A percentile compares a stretch with the other conserved stretches of the same genome.
phyloP scores from a whole-genome alignment of 176 grass and related monocot species.

The Bolboschoenus planiculmis region DNA sequence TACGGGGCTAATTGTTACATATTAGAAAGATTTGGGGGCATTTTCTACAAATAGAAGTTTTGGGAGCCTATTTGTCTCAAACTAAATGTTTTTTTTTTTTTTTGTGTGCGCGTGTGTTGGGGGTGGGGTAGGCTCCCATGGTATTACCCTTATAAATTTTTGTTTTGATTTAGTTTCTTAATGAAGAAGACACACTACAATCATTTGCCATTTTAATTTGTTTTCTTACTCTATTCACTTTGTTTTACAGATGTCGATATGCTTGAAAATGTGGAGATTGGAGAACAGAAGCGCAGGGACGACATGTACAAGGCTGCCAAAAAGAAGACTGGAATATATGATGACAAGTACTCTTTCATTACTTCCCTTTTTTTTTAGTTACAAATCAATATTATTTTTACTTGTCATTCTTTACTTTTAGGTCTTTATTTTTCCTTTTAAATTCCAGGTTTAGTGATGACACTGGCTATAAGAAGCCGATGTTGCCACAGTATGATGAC shows the following conservation, averaged over 20 bases:
- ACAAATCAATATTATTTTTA: neutral
- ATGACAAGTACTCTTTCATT: slow-evolving; percentile 58
- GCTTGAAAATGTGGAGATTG: slow-evolving; percentile 97
- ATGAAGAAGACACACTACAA: neutral
- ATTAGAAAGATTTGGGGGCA: neutral
- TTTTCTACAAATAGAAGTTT: neutral
- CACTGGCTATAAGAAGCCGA: slow-evolving; percentile 43
- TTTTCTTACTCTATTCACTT: slow-evolving; percentile 22
- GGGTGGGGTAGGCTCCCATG: neutral
- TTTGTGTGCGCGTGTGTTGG: too few species aligned
- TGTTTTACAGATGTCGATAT: slow-evolving; percentile 58
- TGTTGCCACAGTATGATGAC: slow-evolving; percentile 84
- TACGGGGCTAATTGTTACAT: neutral
- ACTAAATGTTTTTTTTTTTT: neutral
- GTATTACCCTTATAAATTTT: neutral
- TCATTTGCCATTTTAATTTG: neutral
- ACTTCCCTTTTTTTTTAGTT: neutral
- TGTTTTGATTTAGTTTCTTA: neutral
- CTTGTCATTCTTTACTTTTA: neutral
- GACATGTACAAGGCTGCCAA: slow-evolving; percentile 67
- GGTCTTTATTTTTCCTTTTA: neutral
- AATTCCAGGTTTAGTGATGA: slow-evolving; percentile 68
- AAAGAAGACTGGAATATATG: slow-evolving; percentile 76
- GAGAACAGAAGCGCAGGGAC: slow-evolving; percentile 77
- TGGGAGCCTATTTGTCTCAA: neutral